These are phyloP conservation scores for Zelonia costaricensis DNA, from an alignment of 208 protist genomes.

Conservation along the genomic window DNA sequence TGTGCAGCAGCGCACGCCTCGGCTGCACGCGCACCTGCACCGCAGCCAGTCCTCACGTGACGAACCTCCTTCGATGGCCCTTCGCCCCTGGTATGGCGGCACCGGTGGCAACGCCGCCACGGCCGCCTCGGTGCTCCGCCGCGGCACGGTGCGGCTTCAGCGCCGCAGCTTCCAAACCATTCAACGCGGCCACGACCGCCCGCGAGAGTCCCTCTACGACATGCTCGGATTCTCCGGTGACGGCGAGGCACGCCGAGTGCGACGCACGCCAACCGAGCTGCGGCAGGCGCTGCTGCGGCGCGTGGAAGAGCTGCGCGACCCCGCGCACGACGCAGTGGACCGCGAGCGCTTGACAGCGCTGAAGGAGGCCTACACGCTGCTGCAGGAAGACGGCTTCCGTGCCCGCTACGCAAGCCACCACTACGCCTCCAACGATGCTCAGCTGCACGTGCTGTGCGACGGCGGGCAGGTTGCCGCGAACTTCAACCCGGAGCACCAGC, in stretches of 20 bases:
- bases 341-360: slow-evolving; percentile 45
- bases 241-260: slow-evolving; percentile 48
- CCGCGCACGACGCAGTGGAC: slow-evolving; percentile 45
- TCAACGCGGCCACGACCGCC: slow-evolving; percentile 70
- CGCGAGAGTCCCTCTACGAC: slow-evolving; percentile 58
- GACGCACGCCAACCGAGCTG: slow-evolving; percentile 65
- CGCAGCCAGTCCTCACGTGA: too few species aligned
- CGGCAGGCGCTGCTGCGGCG: slow-evolving; percentile 60
- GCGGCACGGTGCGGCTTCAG: background rate
- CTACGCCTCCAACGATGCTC: slow-evolving; percentile 77
- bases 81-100: background rate
- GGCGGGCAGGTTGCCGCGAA: slow-evolving; percentile 74
- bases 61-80: too few species aligned
- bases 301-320: slow-evolving; percentile 66
- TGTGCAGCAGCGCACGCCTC: too few species aligned
- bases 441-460: slow-evolving; percentile 72
- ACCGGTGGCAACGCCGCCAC: background rate
- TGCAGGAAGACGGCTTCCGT: slow-evolving; percentile 58
- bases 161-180: slow-evolving; percentile 42
- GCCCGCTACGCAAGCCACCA: slow-evolving; percentile 61
- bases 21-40: too few species aligned
- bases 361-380: slow-evolving; percentile 56
- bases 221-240: slow-evolving; percentile 73
- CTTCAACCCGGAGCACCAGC: slow-evolving; percentile 81
- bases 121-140: background rate